phyloP scores from a whole-genome alignment of 495 filamentous ascomycete genomes.

The Friedmanniomyces simplex region DNA sequence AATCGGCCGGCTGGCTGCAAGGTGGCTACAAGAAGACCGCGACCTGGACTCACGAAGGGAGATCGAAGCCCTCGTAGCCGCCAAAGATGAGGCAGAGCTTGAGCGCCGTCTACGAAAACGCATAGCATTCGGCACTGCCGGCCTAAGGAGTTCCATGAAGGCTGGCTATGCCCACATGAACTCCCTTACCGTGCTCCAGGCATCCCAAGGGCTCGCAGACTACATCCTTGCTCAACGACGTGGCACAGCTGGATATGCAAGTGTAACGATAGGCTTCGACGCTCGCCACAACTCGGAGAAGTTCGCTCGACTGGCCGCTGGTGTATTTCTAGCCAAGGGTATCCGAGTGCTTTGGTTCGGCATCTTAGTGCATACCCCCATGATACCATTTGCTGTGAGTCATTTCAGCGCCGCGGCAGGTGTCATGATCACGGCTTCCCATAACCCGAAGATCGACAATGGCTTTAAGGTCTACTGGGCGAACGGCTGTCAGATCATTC shows the following conservation, averaged over 20 bases:
- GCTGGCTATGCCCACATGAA: conserved; percentile 65
- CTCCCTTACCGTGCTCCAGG: conserved; percentile 58
- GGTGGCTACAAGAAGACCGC: conserved; percentile 58
- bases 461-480: conserved; percentile 66
- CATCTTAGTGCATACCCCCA: conserved; percentile 47
- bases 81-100: conserved; percentile 41
- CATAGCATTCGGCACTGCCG: conserved; percentile 62
- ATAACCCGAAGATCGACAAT: conserved; percentile 63
- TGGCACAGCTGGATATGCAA: conserved; percentile 26
- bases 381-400: conserved; percentile 57
- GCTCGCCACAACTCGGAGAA: conserved; percentile 55
- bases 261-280: conserved; percentile 57
- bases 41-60: conserved; percentile 49
- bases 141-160: conserved; percentile 58
- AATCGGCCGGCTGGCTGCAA: conserved; percentile 29
- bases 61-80: conserved; percentile 45
- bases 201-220: conserved; percentile 59
- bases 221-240: conserved; percentile 39
- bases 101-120: conserved; percentile 46
- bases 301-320: conserved; percentile 54
- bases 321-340: conserved; percentile 51
- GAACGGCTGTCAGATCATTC: conserved; percentile 62
- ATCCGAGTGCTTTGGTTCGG: conserved; percentile 55
- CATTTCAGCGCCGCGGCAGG: conserved; percentile 50
- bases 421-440: conserved; percentile 63